Percentiles rank a stretch among this genome's conserved stretches.
These are phyloP conservation scores for Adansonia madagascariensis DNA, from an alignment of 441 rosid species.

Conservation along the genomic window DNA sequence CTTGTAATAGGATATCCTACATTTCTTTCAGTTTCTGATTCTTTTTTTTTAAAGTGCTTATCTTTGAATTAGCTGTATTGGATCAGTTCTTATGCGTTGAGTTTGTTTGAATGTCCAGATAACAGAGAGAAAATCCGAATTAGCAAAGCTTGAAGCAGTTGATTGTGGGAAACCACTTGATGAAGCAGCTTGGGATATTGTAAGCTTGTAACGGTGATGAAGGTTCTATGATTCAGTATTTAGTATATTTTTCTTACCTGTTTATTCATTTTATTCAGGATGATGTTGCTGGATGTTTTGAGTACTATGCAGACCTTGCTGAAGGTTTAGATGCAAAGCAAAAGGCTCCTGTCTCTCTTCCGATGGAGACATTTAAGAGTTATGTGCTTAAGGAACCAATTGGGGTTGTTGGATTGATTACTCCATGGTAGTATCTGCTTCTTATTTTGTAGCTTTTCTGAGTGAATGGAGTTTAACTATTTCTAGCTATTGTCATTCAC, in stretches of 20 bases:
- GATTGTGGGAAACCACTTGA: slow-evolving; percentile 93
- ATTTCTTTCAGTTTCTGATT: slow-evolving; percentile 1
- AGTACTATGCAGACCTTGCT: slow-evolving; percentile 93
- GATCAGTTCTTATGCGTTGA: background rate
- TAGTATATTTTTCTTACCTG: slow-evolving; percentile 22
- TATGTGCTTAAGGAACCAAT: slow-evolving; percentile 84
- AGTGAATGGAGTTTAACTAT: background rate
- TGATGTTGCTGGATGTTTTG: slow-evolving; percentile 95
- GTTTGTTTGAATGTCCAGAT: slow-evolving; percentile 53
- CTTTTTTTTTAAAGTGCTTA: background rate
- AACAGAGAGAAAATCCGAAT: slow-evolving; percentile 70
- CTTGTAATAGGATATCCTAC: background rate
- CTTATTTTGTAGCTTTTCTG: slow-evolving; percentile 14
- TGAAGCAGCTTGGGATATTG: slow-evolving; percentile 95
- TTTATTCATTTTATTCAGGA: slow-evolving; percentile 57
- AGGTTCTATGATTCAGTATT: slow-evolving; percentile 3
- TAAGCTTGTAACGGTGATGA: slow-evolving; percentile 39
- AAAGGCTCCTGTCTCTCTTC: slow-evolving; percentile 83
- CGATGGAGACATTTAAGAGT: slow-evolving; percentile 76
- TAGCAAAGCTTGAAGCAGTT: slow-evolving; percentile 86
- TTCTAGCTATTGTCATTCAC: background rate
- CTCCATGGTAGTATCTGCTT: slow-evolving; percentile 75
- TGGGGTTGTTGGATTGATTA: slow-evolving; percentile 94
- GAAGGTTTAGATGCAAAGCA: slow-evolving; percentile 93
- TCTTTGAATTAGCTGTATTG: background rate